Conservation (phyloP, 108 stramenopile genomes). For the Skeletonema menzelii region DNA sequence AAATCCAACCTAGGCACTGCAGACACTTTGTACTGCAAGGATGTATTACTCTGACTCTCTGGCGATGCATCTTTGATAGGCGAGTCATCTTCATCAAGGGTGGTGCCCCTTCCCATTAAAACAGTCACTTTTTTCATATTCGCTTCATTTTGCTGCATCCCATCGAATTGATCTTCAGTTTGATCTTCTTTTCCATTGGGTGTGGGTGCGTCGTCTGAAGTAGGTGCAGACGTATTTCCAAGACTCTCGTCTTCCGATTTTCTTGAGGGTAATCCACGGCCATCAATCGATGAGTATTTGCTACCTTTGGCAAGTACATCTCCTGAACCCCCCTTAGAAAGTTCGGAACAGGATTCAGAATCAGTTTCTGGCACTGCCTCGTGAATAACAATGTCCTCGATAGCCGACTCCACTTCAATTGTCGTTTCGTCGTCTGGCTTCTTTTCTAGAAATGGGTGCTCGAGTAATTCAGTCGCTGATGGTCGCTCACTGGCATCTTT, state of each 20-base stretch:
- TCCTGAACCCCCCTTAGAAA: slow-evolving; percentile 3
- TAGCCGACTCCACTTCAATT: slow-evolving; percentile 76
- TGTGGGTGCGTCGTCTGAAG: slow-evolving; percentile 15
- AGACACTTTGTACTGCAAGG: slow-evolving; percentile 62
- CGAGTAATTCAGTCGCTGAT: slow-evolving; percentile 70
- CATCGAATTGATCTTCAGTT: slow-evolving; percentile 68
- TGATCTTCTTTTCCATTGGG: slow-evolving; percentile 28
- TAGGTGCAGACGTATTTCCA: neutral
- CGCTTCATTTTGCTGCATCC: slow-evolving; percentile 89
- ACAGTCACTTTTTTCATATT: slow-evolving; percentile 86
- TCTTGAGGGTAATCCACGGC: slow-evolving; percentile 24
- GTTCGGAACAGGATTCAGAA: slow-evolving; percentile 41
- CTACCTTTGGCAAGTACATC: neutral
- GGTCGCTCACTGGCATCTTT: slow-evolving; percentile 71
- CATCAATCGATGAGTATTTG: slow-evolving; percentile 28
- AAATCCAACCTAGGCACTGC: slow-evolving; percentile 57
- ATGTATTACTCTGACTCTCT: slow-evolving; percentile 9
- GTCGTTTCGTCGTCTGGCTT: slow-evolving; percentile 70
- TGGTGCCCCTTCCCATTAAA: slow-evolving; percentile 83
- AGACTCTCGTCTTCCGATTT: slow-evolving; percentile 8
- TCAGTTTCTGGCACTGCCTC: slow-evolving; percentile 30
- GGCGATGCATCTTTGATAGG: slow-evolving; percentile 9
- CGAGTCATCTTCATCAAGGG: slow-evolving; percentile 55
- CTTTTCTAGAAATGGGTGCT: slow-evolving; percentile 79
- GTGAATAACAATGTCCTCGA: slow-evolving; percentile 66